Evolutionary conservation across 495 filamentous ascomycete species (phyloP), one percentile per base, ranked within the genome.

Genomic region (Talaromyces nanjingensis): DNA sequence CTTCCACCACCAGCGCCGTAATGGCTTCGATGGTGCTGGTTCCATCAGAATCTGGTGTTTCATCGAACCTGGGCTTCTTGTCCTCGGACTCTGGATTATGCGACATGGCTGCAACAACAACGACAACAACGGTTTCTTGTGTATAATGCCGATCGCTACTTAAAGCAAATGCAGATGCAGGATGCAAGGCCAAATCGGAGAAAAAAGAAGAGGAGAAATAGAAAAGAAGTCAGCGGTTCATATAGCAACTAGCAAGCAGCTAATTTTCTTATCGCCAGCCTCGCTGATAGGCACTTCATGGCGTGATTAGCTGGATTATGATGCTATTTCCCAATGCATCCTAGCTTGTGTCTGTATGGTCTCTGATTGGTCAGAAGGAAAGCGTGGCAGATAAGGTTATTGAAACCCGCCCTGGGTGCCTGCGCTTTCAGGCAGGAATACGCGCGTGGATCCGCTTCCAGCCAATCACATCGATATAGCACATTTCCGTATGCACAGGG

Each of bases 1-100:
- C 59, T 47, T 60, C 34, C 3, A 27, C 24, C 4, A 25, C 34
- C 34, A 47, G 6, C 20, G 59, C 39, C 18, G 39, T 60, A 9
- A 60, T 42, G 20, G 59, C 39, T 2, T 60, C 39, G 6, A 60
- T 25, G 14, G 34, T 25, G 56, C 56, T 59, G 14, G 59, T 60
- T n/a, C 59, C 59, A n/a, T 60, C 59, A 1, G 59, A 60, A n/a
- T 60, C 59, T 37, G 9, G 59, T 20, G 16, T 33, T 34, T 60
- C 59, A 20, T 45, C 59, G 34, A 60, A 18, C 34, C 59, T 42
- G 9, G 59, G 31, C 59, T 60, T 60, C 29, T 60, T 45, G 24
- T 45, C 34, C 8, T 47, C 56, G 56, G 56, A 18, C 58, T 60
- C 18, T 24, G 34, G 24, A 14, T 11, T 7, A 20, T 60, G 33